Conservation (phyloP, 129 eudicot genomes). For the Pseudognaphalium luteoalbum region DNA sequence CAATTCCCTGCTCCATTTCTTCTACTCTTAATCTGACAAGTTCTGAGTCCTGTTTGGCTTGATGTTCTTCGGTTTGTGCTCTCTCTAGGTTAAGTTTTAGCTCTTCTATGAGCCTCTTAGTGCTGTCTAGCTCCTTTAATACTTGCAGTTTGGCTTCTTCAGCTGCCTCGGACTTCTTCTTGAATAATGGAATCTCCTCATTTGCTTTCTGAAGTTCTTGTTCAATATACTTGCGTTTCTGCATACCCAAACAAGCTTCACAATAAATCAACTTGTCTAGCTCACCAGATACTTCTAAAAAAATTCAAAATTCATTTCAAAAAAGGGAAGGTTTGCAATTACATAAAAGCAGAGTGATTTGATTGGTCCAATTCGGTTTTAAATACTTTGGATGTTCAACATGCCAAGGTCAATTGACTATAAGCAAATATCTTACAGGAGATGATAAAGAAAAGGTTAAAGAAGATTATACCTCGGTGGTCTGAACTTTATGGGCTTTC, state of each 20-base stretch:
- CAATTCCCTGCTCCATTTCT: conserved; percentile 93
- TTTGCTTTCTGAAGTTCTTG: conserved; percentile 78
- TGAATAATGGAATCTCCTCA: conserved; percentile 72
- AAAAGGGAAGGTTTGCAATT: background rate
- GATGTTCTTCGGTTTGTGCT: conserved; percentile 86
- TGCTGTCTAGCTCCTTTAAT: conserved; percentile 75
- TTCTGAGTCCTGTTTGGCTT: conserved; percentile 92
- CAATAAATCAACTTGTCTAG: background rate
- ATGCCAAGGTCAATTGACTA: background rate
- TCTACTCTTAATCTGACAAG: conserved; percentile 75
- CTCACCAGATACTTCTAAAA: background rate
- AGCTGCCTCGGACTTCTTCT: conserved; percentile 68
- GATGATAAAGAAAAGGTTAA: conserved; percentile 6
- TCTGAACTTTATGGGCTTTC: conserved; percentile 84
- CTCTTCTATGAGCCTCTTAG: conserved; percentile 83
- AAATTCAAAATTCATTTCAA: background rate
- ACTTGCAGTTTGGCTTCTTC: conserved; percentile 76
- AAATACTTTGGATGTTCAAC: background rate
- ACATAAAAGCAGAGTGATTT: background rate
- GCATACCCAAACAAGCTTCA: conserved; percentile 23
- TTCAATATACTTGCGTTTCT: conserved; percentile 79
- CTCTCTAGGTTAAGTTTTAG: conserved; percentile 83
- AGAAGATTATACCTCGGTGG: conserved; percentile 66
- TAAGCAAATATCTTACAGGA: background rate
- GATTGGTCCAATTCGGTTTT: background rate